Conservation (phyloP, 2,329 filamentous ascomycete species). For the Talaromyces albobiverticillius region DNA sequence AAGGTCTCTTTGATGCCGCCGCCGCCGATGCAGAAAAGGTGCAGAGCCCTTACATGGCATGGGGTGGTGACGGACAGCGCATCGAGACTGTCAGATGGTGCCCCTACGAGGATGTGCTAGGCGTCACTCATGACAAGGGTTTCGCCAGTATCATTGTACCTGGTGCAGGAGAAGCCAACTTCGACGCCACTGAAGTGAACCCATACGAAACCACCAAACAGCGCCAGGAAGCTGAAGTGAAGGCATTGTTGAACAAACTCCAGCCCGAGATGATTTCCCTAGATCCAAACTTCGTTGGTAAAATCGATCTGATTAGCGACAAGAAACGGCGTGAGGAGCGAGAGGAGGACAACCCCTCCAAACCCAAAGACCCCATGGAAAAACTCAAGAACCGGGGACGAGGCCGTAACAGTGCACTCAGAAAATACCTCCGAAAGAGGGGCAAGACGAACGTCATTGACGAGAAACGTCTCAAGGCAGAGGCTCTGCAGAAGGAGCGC, state of each 20-base stretch:
- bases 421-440: conserved; percentile 89
- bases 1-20: conserved; percentile 77
- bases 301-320: conserved; percentile 76
- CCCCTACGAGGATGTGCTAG: conserved; percentile 89
- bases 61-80: conserved; percentile 79
- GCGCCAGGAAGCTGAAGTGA: conserved; percentile 88
- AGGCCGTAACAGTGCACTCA: conserved; percentile 84
- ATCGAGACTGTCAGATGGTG: conserved; percentile 87
- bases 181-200: conserved; percentile 88
- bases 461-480: conserved; percentile 83
- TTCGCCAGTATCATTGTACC: conserved; percentile 90
- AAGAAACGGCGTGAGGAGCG: conserved; percentile 73
- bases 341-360: conserved; percentile 76
- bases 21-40: conserved; percentile 71
- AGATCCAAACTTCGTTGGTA: conserved; percentile 87
- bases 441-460: conserved; percentile 91
- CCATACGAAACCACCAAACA: conserved; percentile 93
- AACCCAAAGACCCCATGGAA: conserved; percentile 57
- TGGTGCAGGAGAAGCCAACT: conserved; percentile 95
- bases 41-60: conserved; percentile 85
- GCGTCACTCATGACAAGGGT: conserved; percentile 76
- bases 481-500: conserved; percentile 71
- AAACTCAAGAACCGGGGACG: conserved; percentile 71
- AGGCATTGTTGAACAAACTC: conserved; percentile 85
- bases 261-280: conserved; percentile 96